These are phyloP conservation scores for Mentha longifolia DNA, from an alignment of 257 asterid genomes.

Conservation along the genomic window DNA sequence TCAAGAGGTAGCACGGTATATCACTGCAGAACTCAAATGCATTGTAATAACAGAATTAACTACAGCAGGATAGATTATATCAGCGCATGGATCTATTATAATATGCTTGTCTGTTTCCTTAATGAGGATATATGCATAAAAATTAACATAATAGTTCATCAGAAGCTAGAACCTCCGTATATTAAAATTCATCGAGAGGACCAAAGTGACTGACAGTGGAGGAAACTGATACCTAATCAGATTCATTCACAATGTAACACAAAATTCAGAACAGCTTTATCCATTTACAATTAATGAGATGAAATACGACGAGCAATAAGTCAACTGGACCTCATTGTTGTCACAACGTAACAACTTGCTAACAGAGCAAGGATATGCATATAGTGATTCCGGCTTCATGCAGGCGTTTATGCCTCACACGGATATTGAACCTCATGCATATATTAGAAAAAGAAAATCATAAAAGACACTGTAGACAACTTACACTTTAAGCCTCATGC, in stretches of 20 bases:
- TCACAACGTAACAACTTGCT: not conserved
- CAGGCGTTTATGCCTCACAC: not conserved
- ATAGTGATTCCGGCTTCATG: no score
- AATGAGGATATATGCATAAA: not conserved
- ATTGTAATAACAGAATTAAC: not conserved
- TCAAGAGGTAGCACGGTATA: not conserved
- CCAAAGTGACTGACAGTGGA: slow-evolving; percentile 15
- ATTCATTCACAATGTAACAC: slow-evolving; percentile 1
- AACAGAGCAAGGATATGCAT: slow-evolving; percentile 1
- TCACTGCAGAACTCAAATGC: slow-evolving; percentile 17
- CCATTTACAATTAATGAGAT: not conserved
- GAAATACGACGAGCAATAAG: not conserved
- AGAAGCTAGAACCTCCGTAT: not conserved
- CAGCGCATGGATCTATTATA: not conserved
- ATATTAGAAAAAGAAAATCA: not conserved
- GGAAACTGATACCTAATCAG: not conserved
- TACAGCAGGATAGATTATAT: slow-evolving; percentile 8
- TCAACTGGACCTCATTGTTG: slow-evolving; percentile 13
- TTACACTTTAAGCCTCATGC: slow-evolving; percentile 96
- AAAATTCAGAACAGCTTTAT: not conserved
- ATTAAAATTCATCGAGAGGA: not conserved
- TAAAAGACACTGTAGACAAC: slow-evolving; percentile 35
- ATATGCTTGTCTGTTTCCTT: not conserved
- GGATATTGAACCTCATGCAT: not conserved
- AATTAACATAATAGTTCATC: not conserved